Percentiles rank a stretch among this genome's conserved stretches.
These are phyloP conservation scores for Metschnikowia baotianmanensis DNA, from an alignment of 805 yeast genomes.

Conservation along the genomic window DNA sequence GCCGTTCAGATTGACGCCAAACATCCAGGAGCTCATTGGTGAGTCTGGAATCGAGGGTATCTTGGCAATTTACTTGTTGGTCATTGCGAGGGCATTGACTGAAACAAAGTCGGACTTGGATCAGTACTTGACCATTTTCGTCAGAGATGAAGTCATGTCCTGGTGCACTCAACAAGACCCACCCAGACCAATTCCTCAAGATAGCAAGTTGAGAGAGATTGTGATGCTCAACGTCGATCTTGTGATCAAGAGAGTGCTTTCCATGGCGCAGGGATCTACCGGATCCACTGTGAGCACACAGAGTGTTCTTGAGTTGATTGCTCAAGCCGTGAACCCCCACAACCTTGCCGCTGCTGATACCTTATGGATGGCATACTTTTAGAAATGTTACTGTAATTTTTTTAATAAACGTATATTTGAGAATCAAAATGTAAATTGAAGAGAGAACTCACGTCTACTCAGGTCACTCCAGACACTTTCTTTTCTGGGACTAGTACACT, in stretches of 20 bases:
- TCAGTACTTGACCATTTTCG: slow-evolving; percentile 88
- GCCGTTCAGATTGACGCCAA: slow-evolving; percentile 95
- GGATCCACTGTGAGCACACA: slow-evolving; percentile 86
- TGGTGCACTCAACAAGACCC: slow-evolving; percentile 89
- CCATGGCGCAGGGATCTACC: slow-evolving; percentile 54
- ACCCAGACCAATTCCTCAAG: slow-evolving; percentile 71
- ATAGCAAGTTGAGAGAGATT: slow-evolving; percentile 79
- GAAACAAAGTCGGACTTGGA: slow-evolving; percentile 92
- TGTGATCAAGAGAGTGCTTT: slow-evolving; percentile 73
- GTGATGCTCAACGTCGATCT: slow-evolving; percentile 86
- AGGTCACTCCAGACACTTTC: no score
- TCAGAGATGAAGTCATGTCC: slow-evolving; percentile 90
- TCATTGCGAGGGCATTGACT: slow-evolving; percentile 81
- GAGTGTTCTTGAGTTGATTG: slow-evolving; percentile 82
- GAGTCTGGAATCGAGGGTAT: slow-evolving; percentile 93
- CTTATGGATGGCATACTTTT: slow-evolving; percentile 93
- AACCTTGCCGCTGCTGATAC: slow-evolving; percentile 89
- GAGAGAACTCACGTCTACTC: no score
- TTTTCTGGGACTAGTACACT: no score
- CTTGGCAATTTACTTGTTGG: slow-evolving; percentile 77
- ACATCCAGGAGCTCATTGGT: slow-evolving; percentile 89
- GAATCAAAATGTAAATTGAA: no score
- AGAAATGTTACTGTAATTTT: no score
- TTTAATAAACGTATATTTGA: no score
- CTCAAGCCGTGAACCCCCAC: slow-evolving; percentile 94